Evolutionary conservation across 495 filamentous ascomycete species (phyloP).

Genomic region (Paragyromitra xinjiangensis): DNA sequence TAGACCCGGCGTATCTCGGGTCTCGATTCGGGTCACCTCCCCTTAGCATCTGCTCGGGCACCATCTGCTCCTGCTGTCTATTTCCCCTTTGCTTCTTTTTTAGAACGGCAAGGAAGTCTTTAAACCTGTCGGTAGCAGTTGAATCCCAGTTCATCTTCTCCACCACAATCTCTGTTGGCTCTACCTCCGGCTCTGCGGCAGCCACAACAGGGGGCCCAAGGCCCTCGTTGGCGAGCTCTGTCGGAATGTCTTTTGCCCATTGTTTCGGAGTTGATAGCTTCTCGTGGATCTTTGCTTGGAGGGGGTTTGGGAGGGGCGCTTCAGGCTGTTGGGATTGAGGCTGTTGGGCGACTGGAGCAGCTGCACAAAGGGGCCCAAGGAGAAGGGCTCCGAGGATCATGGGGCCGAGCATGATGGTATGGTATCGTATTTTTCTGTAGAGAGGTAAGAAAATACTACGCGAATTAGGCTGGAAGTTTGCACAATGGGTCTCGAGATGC

Average conservation of each 20-base stretch:
- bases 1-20: neutral
- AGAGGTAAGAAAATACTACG: neutral
- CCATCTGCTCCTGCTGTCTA: conserved; percentile 9
- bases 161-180: neutral
- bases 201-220: neutral
- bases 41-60: neutral
- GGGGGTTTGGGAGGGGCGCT: conserved; percentile 15
- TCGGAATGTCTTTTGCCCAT: conserved; percentile 13
- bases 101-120: conserved; percentile 17
- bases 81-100: conserved; percentile 23
- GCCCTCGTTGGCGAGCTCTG: conserved; percentile 11
- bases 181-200: neutral
- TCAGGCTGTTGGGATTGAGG: conserved; percentile 3
- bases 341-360: conserved; percentile 17
- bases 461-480: neutral
- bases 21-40: neutral
- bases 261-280: conserved; percentile 20
- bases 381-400: conserved; percentile 9
- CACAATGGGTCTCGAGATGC: neutral
- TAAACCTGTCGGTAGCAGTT: conserved; percentile 12
- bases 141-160: conserved; percentile 36
- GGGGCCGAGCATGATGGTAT: conserved; percentile 4
- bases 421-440: neutral
- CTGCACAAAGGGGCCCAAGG: conserved; percentile 3
- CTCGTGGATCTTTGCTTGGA: conserved; percentile 32